A percentile compares a stretch with the other conserved stretches of the same genome.
phyloP scores from a whole-genome alignment of 768 basidiomycete species.

The Boletus rufocinnamomeus region DNA sequence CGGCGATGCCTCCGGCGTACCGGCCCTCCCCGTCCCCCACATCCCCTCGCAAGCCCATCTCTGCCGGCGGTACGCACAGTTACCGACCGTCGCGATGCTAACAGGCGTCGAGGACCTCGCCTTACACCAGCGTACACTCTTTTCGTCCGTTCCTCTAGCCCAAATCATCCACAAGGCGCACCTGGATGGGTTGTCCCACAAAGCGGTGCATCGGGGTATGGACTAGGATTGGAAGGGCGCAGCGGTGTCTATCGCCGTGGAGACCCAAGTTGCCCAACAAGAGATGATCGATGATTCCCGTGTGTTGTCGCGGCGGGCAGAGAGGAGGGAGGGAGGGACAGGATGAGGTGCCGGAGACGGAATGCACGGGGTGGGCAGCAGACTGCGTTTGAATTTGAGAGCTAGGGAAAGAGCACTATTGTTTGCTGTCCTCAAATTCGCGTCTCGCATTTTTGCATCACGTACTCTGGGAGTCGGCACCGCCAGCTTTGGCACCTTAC shows the following conservation, averaged over 20 bases:
- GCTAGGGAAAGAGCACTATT: background rate
- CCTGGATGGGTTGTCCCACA: constrained; percentile 24
- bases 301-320: background rate
- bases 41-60: too few species aligned
- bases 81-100: too few species aligned
- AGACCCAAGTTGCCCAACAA: constrained; percentile 14
- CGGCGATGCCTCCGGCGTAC: too few species aligned
- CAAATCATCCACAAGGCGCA: constrained; percentile 26
- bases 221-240: constrained; percentile 31
- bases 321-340: background rate
- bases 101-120: background rate
- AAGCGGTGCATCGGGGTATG: constrained; percentile 14
- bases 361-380: constrained; percentile 24
- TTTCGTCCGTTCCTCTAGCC: constrained; percentile 24
- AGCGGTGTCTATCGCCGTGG: constrained; percentile 15
- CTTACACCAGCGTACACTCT: constrained; percentile 2
- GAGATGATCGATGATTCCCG: constrained; percentile 27
- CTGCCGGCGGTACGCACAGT: too few species aligned
- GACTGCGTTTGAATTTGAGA: constrained; percentile 15
- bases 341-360: constrained; percentile 17
- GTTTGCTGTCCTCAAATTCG: too few species aligned
- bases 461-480: too few species aligned
- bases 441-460: too few species aligned
- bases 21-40: too few species aligned
- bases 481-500: too few species aligned